Conservation (phyloP, 495 filamentous ascomycete species). For the Tuber umbilicatum region DNA sequence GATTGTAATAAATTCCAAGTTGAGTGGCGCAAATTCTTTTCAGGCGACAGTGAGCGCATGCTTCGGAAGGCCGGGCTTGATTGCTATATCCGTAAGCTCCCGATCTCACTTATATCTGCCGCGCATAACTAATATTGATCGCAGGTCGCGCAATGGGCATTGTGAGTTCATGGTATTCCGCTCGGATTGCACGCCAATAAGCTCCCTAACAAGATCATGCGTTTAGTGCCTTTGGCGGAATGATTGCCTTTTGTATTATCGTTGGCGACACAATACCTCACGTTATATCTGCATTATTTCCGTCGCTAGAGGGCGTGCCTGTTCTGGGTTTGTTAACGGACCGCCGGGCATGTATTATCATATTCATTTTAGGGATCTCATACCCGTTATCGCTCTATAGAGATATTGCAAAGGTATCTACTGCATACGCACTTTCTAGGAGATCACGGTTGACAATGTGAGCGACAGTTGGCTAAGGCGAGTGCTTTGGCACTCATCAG, state of each 20-base stretch:
- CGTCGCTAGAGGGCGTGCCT: constrained; percentile 61
- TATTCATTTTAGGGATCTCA: constrained; percentile 79
- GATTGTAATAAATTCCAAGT: constrained; percentile 91
- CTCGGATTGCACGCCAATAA: not conserved
- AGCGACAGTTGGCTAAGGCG: constrained; percentile 76
- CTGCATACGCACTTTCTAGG: not conserved
- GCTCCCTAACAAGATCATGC: constrained; percentile 15
- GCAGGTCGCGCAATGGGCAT: constrained; percentile 81
- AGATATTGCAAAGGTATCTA: constrained; percentile 85
- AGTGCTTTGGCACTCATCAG: constrained; percentile 82
- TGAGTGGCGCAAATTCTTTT: constrained; percentile 85
- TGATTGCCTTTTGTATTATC: constrained; percentile 97
- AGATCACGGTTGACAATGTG: not conserved
- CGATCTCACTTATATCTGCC: not conserved
- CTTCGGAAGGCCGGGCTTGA: constrained; percentile 77
- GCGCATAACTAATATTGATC: constrained; percentile 8
- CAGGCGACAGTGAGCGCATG: constrained; percentile 92
- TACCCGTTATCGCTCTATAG: constrained; percentile 88
- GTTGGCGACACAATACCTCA: constrained; percentile 92
- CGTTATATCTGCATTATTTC: constrained; percentile 75
- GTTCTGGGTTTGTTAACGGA: constrained; percentile 76
- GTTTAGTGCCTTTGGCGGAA: constrained; percentile 79
- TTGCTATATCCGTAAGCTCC: constrained; percentile 65
- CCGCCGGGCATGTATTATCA: constrained; percentile 71
- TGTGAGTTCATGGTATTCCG: constrained; percentile 47